Conservation (phyloP, 768 basidiomycete genomes). For the Pleurotus citrinopileatus region DNA sequence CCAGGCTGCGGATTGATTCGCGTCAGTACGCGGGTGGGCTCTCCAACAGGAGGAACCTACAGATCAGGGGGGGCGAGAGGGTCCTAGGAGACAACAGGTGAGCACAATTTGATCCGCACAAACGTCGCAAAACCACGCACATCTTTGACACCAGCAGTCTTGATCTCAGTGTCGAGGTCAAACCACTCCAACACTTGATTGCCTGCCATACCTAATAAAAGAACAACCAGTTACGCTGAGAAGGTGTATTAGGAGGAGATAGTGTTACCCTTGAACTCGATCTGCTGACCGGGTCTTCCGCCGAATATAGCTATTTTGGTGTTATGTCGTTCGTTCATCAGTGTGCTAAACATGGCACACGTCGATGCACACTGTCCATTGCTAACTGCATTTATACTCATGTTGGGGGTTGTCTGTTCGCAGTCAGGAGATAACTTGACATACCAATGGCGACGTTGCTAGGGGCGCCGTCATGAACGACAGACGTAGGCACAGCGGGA, state of each 20-base stretch:
- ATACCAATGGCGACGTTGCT: conserved; percentile 46
- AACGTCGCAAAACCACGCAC: conserved; percentile 24
- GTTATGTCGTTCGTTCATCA: conserved; percentile 55
- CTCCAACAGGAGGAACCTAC: conserved; percentile 24
- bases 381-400: conserved; percentile 25
- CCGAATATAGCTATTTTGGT: conserved; percentile 56
- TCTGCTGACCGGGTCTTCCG: conserved; percentile 46
- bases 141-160: conserved; percentile 51
- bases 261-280: conserved; percentile 48
- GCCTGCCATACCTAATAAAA: conserved; percentile 46
- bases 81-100: conserved; percentile 23
- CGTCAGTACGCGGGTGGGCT: not conserved
- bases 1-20: conserved; percentile 18
- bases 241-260: not conserved
- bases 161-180: conserved; percentile 59
- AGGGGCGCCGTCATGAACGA: no score
- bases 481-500: not conserved
- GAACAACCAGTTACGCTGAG: not conserved
- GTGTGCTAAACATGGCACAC: conserved; percentile 60
- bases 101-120: not conserved
- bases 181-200: conserved; percentile 63
- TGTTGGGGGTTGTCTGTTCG: not conserved
- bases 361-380: conserved; percentile 57
- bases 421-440: conserved; percentile 7
- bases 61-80: conserved; percentile 41